phyloP scores from a whole-genome alignment of 257 asterid genomes.

The Verbascum thapsus region DNA sequence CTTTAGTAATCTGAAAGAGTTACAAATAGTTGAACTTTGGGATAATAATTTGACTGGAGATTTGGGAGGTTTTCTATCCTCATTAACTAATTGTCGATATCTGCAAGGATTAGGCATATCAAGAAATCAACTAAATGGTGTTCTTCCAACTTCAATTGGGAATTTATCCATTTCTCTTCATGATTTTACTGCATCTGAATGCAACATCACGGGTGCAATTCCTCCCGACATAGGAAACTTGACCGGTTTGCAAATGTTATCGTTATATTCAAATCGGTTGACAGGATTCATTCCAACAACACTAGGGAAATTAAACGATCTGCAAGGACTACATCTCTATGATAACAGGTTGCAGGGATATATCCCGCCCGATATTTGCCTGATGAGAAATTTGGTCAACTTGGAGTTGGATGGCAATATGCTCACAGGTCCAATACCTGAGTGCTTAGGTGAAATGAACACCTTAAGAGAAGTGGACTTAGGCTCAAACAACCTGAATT shows the following conservation, averaged over 20 bases:
- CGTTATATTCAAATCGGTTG: constrained; percentile 13
- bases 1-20: constrained; percentile 32
- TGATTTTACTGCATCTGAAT: background rate
- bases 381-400: constrained; percentile 17
- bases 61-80: constrained; percentile 36
- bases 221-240: constrained; percentile 38
- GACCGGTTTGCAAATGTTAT: constrained; percentile 10
- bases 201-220: constrained; percentile 32
- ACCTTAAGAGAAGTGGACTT: constrained; percentile 23
- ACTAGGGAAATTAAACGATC: constrained; percentile 21
- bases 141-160: constrained; percentile 37
- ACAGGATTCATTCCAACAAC: constrained; percentile 35
- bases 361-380: constrained; percentile 23
- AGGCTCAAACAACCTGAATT: constrained; percentile 19
- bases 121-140: constrained; percentile 21
- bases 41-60: constrained; percentile 42
- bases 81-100: constrained; percentile 34
- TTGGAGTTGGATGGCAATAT: constrained; percentile 19
- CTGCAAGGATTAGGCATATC: constrained; percentile 19
- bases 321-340: constrained; percentile 8
- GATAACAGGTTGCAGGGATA: constrained; percentile 13
- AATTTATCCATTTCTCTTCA: constrained; percentile 23
- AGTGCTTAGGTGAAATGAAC: constrained; percentile 27
- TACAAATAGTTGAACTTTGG: constrained; percentile 18
- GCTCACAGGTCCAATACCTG: constrained; percentile 33